Evolutionary conservation across 2,329 filamentous ascomycete species (phyloP), one percentile per base, ranked within the genome.

Genomic region (Colletotrichum eremochloae): DNA sequence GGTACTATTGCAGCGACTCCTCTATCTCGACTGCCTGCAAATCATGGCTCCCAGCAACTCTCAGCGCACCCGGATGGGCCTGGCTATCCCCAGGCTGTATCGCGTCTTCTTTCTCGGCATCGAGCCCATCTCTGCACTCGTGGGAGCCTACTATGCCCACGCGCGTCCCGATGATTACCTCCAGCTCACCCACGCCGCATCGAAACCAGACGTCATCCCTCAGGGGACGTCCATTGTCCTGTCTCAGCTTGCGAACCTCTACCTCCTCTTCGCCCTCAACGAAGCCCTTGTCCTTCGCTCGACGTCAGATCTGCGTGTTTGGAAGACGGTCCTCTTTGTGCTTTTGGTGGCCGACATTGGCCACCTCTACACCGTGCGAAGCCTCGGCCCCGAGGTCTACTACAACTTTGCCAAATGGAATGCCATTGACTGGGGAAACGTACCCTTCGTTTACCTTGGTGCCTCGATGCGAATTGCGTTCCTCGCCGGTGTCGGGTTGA

Each of bases 211-310:
- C 74, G 76, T 81, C 33, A 80, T 91, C 8, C 89, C 92, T 1
- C 82, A 87, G 46, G 87, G 86, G 52, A 92, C 92, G 1, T 87
- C 89, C 12, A 89, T 95, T 71, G 90, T 90, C 52, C 85, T 95
- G 76, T 90, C 90, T 24, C 93, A 96, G 82, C 87, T 96, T 42
- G 92, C 92, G 55, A 95, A 94, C 81, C 85, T 95, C 74, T 96
- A 95, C 82, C 81, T 95, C 50, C 88, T 93, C 70, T 94, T 95
- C 80, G 90, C 92, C 67, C 82, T 96, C 77, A 94, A 93, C 82
- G 93, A 96, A 82, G 92, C 92, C 2, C 82, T 94, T 33, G 91
- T 96, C 15, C 86, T 96, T 75, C 90, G 94, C 53, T 86, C 88
- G 20, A 94, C 93, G 8, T 83, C 84, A 62, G 91, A 95, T 82